Evolutionary conservation across 345 rosid species (phyloP).

Genomic region (Adansonia digitata): DNA sequence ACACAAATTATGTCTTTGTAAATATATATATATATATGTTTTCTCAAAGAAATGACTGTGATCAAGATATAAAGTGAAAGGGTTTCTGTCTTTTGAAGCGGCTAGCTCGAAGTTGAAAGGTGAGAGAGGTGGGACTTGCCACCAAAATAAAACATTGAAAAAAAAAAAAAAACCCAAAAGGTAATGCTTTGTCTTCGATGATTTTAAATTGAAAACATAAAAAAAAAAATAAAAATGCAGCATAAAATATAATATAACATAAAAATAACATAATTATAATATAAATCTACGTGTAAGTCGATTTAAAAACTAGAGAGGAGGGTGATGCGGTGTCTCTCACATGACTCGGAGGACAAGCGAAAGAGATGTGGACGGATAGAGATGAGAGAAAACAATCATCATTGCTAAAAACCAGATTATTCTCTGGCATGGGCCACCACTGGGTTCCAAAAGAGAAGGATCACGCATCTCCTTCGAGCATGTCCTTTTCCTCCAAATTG

Average conservation of each 20-base stretch:
- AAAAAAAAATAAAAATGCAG: too few relatives aligned
- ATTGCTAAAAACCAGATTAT: conserved; percentile 57
- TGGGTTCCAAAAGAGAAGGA: conserved; percentile 49
- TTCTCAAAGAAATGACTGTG: background rate
- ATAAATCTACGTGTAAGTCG: too few relatives aligned
- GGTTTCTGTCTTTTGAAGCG: background rate
- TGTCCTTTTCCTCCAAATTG: background rate
- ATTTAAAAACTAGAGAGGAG: background rate
- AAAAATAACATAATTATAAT: too few relatives aligned
- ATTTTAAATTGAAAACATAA: too few relatives aligned
- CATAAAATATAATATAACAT: too few relatives aligned
- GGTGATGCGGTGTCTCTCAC: conserved; percentile 5
- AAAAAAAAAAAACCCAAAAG: too few relatives aligned
- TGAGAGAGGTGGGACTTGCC: too few relatives aligned
- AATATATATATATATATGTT: background rate
- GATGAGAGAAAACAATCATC: conserved; percentile 21
- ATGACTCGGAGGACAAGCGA: conserved; percentile 1
- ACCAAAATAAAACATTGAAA: too few relatives aligned
- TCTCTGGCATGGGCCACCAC: conserved; percentile 69
- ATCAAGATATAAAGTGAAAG: background rate
- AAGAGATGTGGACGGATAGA: conserved; percentile 14
- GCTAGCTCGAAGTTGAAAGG: background rate
- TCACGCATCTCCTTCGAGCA: background rate
- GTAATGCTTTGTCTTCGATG: too few relatives aligned
- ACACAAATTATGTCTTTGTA: too few relatives aligned